Evolutionary conservation across 306 rosid species (phyloP), one percentile per base, ranked within the genome.

Genomic region (Sicyos baderoa): DNA sequence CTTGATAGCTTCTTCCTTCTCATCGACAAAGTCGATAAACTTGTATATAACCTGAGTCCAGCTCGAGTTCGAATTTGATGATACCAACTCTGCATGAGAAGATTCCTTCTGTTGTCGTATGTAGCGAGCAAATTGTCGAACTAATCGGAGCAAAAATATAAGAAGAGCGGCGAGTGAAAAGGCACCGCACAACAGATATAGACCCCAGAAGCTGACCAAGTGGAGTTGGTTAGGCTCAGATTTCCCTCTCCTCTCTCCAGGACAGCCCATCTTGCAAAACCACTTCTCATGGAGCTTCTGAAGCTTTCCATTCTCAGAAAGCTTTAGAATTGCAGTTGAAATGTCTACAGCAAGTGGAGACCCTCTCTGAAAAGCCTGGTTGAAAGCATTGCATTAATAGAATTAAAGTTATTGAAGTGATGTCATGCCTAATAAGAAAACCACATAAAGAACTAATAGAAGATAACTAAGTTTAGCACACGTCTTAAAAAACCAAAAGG

Each of bases 1-100:
- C 89, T 89, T 89, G 64, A 88, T 82, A 49, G 94, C 91, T 77
- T 93, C 98, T 86, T 89, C 97, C 85, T 84, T 93, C 83, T 86
- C 60, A 76, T 89, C 98, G 59, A 93, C 72, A 70, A 93, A 93
- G 68, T 86, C 78, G 55, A 89, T 64, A 62, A 89, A 89, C 83
- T 77, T 88, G 23, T 62, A 57, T 50, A 89, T 32, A 55, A 84
- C 82, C 52, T 81, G 86, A 60, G 94, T 81, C 73, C 85, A 89
- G 63, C 21, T 82, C 7, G 70, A 58, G 13, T 54, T 37, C 13
- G 70, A 58, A 11, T 54, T 37, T 13, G 93, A 58, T 72, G 84
- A 55, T 17, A 68, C 63, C 17, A 78, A 12, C 7, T 86, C 66
- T 21, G 73, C 22, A 56, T 72, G 8, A 44, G 88, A 55, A 42